Evolutionary conservation across 1,284 basidiomycete genomes (phyloP), one percentile per base, ranked within the genome.

Genomic region (Cutaneotrichosporon curvatum): DNA sequence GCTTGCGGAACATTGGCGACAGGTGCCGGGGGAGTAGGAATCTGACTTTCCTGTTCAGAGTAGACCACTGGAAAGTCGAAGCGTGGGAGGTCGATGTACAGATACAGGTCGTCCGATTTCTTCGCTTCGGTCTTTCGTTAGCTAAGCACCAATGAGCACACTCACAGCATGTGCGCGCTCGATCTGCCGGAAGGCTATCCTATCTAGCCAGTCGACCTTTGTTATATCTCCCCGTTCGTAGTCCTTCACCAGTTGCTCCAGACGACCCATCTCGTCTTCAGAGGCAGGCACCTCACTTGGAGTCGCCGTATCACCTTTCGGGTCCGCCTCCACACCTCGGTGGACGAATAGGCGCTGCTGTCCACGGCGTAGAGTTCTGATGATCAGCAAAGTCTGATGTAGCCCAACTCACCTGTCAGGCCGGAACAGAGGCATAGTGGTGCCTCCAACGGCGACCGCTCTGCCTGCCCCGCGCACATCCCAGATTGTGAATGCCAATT

Each of bases 51-150:
- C 58, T 84, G 80, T 72, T 96, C 94, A 51, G 84, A 87, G 68
- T 87, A 99, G 38, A 98, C 84, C n/a, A 99, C 84, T 0, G 95
- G 94, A 64, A 96, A 92, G 65, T 97, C 94, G 62, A 96, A 98
- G n/a, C 88, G 80, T 0, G 94, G 95, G 31, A 98, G 69, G 71
- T 98, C 94, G 37, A 98, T 82, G 66, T 97, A 97, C 4, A 98
- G 77, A 62, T 88, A 96, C 20, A 95, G 74, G 58, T 87, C 85
- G 50, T 90, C 81, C 1, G 88, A 92, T 65, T 89, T 90, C 60
- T 82, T 81, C 0, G 87, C 82, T 68, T 92, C 89, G 7, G 81
- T 81, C 87, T 91, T 58, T 1, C 3, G 41, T 40, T 10, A 49
- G 25, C 28, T 8, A 31, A 10, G 22, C 22, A 33, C 14, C 15